Percentiles rank a stretch among this genome's conserved stretches.
Conservation (phyloP, 2,329 filamentous ascomycete genomes). For the Colletotrichum tofieldiae region DNA sequence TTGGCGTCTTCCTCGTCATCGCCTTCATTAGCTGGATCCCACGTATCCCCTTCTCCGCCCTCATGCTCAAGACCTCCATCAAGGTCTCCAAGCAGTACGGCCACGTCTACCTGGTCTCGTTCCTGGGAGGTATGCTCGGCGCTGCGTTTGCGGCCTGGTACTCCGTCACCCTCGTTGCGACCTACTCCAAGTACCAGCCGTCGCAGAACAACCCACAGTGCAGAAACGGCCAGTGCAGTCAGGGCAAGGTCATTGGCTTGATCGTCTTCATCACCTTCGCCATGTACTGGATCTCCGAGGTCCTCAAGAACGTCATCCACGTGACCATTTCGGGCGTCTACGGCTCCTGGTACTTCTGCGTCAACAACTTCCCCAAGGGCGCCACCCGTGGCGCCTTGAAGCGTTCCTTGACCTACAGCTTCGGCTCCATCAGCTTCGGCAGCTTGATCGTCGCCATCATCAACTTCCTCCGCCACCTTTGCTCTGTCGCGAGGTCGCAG, state of each 20-base stretch:
- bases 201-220: conserved; percentile 67
- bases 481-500: conserved; percentile 79
- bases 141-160: conserved; percentile 88
- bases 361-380: conserved; percentile 78
- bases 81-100: conserved; percentile 88
- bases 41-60: conserved; percentile 89
- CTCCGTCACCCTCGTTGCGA: conserved; percentile 85
- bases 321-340: conserved; percentile 90
- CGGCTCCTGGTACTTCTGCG: conserved; percentile 92
- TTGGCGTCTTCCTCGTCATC: conserved; percentile 84
- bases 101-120: conserved; percentile 88
- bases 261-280: conserved; percentile 92
- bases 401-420: conserved; percentile 89
- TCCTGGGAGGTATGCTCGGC: conserved; percentile 84
- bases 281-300: conserved; percentile 95
- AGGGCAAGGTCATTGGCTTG: conserved; percentile 85
- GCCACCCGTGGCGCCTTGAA: conserved; percentile 88
- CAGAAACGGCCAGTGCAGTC: conserved; percentile 76
- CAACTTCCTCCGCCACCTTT: conserved; percentile 86
- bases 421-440: conserved; percentile 90
- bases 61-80: conserved; percentile 90
- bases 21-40: conserved; percentile 92
- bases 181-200: conserved; percentile 89
- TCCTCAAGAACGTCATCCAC: conserved; percentile 94
- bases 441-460: conserved; percentile 90